Base-by-base conservation (phyloP, 768 basidiomycete species). In the Boletus coccyginus region DNA sequence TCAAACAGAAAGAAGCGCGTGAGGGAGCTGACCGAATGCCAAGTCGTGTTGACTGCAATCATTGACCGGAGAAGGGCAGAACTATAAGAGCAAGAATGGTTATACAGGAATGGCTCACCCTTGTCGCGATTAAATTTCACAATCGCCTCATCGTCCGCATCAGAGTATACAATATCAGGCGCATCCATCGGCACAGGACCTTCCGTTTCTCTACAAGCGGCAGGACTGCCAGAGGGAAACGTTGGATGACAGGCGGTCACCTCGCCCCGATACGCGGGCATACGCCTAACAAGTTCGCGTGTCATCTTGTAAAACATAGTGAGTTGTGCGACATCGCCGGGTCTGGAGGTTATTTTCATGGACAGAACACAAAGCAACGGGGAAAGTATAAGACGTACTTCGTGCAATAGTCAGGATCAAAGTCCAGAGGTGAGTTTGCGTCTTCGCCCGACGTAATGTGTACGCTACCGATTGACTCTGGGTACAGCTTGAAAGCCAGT, bases 381-480 rank as follows among this genome's bases (percentile, higher is more conserved):
- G 27, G 27, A 27, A 27, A 27, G 27, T 27, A 27, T 6, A 27
- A 27, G 27, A 3, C 77, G 27, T 51, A 84, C 82, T 75, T 62
- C 31, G 75, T 69, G 9, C 80, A 70, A 60, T 66, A 82, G 10
- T 73, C 75, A 2, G 80, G 68, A 42, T 81, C 75, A 60, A 83
- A 83, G 45, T 72, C 72, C 27, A 76, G 66, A 8, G 74, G 68
- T 1, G 75, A 74, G 50, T 78, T 73, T 8, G 73, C 64, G 53
- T 83, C 73, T 2, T 72, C 53, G 1, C 73, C 76, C 2, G 76
- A 73, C 3, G 56, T 71, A 51, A 84, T 80, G 61, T 84, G 83
- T 4, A 81, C 74, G 44, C 70, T 71, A 6, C 84, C 83, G 1
- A 50, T 46, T 2, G 80, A 78, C 12, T 67, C 70, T 10, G 83